These are phyloP conservation scores for Talaromyces sp. DNA, from an alignment of 2,329 filamentous ascomycete species.

Conservation along the genomic window DNA sequence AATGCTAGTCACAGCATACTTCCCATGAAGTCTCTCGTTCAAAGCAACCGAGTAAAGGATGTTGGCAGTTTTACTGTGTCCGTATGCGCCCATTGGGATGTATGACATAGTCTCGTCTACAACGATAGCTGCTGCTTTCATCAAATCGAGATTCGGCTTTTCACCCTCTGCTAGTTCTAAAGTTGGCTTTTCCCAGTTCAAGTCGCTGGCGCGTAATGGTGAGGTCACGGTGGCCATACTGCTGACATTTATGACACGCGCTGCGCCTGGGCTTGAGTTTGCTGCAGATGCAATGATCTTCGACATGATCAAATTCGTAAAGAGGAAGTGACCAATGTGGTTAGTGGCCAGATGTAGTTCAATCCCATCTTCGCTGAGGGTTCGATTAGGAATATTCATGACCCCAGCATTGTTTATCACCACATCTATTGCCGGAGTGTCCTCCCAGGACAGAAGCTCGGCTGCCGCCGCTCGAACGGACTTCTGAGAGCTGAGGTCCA, in stretches of 20 bases:
- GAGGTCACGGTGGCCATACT: conserved; percentile 30
- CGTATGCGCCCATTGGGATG: conserved; percentile 33
- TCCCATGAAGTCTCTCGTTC: conserved; percentile 6
- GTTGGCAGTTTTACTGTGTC: conserved; percentile 22
- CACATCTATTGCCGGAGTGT: conserved; percentile 32
- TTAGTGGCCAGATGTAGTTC: conserved; percentile 38
- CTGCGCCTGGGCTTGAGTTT: conserved; percentile 6
- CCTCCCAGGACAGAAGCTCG: conserved; percentile 23
- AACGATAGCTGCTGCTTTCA: background rate
- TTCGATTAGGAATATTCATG: conserved; percentile 26
- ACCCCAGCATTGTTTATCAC: conserved; percentile 44
- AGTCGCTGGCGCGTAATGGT: conserved; percentile 24
- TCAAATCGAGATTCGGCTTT: background rate
- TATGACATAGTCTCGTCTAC: background rate
- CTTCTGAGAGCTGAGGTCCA: conserved; percentile 30
- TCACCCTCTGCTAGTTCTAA: background rate
- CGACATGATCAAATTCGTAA: conserved; percentile 35
- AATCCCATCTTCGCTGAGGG: conserved; percentile 28
- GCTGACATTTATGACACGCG: conserved; percentile 42
- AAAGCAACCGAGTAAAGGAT: conserved; percentile 5
- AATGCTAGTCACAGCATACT: conserved; percentile 14
- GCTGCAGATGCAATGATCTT: conserved; percentile 19
- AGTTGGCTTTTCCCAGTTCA: conserved; percentile 17
- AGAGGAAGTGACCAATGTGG: conserved; percentile 35
- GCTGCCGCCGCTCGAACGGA: conserved; percentile 28